Evolutionary conservation across 179 eudicot species (phyloP).

Genomic region (Drosera spatulata): DNA sequence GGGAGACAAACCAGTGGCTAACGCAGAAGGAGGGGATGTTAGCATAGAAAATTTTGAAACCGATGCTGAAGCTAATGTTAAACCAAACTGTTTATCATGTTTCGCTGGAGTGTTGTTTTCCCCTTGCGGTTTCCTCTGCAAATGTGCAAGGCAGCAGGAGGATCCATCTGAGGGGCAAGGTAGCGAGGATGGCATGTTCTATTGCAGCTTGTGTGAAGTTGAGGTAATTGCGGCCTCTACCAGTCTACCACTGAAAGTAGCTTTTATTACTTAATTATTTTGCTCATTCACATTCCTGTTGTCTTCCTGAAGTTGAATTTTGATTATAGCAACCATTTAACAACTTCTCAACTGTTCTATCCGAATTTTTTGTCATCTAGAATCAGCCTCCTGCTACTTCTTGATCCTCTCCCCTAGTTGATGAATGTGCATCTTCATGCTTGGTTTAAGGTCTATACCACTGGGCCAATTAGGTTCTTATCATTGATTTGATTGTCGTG

Average conservation of each 20-base stretch:
- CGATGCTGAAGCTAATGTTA: conserved; percentile 27
- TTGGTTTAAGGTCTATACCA: too few relatives aligned
- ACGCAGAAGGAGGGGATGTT: conserved; percentile 21
- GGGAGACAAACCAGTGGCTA: conserved; percentile 32
- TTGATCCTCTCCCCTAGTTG: too few relatives aligned
- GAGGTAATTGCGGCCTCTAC: conserved; percentile 40
- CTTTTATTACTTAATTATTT: too few relatives aligned
- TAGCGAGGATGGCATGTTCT: conserved; percentile 99
- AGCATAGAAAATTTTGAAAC: conserved; percentile 23
- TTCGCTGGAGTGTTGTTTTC: conserved; percentile 31
- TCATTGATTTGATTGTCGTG: not conserved
- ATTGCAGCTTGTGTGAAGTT: conserved; percentile 97
- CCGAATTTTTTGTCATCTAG: too few relatives aligned
- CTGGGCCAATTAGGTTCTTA: too few relatives aligned
- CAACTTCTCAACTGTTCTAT: too few relatives aligned
- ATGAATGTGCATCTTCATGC: too few relatives aligned
- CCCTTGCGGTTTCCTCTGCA: conserved; percentile 59
- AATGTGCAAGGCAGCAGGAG: conserved; percentile 41
- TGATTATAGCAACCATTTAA: too few relatives aligned
- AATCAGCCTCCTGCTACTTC: too few relatives aligned
- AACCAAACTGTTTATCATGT: conserved; percentile 28
- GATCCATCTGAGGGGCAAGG: conserved; percentile 59
- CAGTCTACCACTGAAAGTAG: too few relatives aligned
- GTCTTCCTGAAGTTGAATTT: too few relatives aligned
- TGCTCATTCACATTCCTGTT: too few relatives aligned